Evolutionary conservation across 1,284 basidiomycete species (phyloP), one percentile per base, ranked within the genome.

Genomic region (Naganishia liquefaciens): DNA sequence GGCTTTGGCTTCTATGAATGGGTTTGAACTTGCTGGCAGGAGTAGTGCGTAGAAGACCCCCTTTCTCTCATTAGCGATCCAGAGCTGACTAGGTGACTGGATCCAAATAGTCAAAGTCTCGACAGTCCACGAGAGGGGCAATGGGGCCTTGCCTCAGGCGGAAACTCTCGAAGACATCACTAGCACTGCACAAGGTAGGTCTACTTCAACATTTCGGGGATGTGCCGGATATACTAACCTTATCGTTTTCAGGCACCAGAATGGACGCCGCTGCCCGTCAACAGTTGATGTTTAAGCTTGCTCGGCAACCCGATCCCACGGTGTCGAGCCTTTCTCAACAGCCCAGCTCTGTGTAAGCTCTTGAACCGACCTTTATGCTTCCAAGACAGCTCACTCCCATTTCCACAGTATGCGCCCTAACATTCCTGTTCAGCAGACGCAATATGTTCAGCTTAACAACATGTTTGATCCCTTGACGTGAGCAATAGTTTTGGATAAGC

Each of bases 201-300:
- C 4, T 42, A 13, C 30, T 21, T 2, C 17, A 17, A 46, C 19
- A 42, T 10, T 17, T 27, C 5, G 5, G 7, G 21, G 19, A n/a
- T 44, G 3, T 53, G 23, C 21, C 40, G 37, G 13, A 17, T 5
- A 39, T 40, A 13, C 21, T 54, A 54, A 33, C 40, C 23, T 28
- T 15, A 57, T 51, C 23, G 13, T 37, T 10, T 37, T 69, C 68
- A 58, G 89, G 89, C 87, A 91, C 92, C 83, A 85, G 71, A 49
- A 71, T 95, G 82, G 95, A 95, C 82, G 90, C 89, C 82, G 90
- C 89, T 72, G 91, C 91, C 75, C 89, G 93, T 80, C 92, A 94
- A 84, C 91, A 92, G 80, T 89, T 97, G 81, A 97, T 97, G 93
- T 91, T 93, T 81, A 97, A 96, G 87, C 89, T 97, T 84, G 92